Conservation (phyloP, 1,284 basidiomycete genomes). For the Schizophyllum amplum region DNA sequence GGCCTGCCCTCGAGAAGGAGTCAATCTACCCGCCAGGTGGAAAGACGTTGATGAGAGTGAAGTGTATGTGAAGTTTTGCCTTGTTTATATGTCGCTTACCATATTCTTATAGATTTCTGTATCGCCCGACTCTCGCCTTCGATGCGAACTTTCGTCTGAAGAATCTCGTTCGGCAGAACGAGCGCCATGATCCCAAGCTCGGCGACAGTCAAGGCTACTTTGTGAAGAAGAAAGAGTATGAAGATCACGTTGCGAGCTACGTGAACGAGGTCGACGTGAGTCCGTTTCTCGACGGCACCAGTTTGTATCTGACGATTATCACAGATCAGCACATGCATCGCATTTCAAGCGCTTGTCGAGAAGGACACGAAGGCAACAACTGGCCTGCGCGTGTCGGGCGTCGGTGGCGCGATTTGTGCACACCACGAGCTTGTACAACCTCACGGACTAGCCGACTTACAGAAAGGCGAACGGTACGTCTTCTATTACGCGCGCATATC, state of each 20-base stretch:
- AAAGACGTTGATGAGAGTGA: slow-evolving; percentile 1
- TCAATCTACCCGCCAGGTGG: slow-evolving; percentile 6
- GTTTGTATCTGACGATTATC: too few species aligned
- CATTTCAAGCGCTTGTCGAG: slow-evolving; percentile 10
- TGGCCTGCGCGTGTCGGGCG: slow-evolving; percentile 10
- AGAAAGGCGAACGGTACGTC: slow-evolving; percentile 14
- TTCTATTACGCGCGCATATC: too few species aligned
- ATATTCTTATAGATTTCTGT: slow-evolving; percentile 10
- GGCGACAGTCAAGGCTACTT: slow-evolving; percentile 20
- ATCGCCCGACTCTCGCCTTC: slow-evolving; percentile 10
- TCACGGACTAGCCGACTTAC: slow-evolving; percentile 11
- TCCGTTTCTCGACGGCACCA: too few species aligned
- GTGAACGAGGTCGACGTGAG: slow-evolving; percentile 10
- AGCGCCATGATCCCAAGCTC: slow-evolving; percentile 17
- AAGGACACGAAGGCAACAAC: slow-evolving; percentile 11
- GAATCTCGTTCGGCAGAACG: slow-evolving; percentile 3
- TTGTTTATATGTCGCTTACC: too few species aligned
- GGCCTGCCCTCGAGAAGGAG: slow-evolving; percentile 4
- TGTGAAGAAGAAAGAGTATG: too few species aligned
- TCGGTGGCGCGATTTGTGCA: too few species aligned
- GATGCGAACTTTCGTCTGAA: slow-evolving; percentile 16
- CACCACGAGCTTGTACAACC: slow-evolving; percentile 9
- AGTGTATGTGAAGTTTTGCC: too few species aligned
- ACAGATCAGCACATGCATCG: slow-evolving; percentile 11
- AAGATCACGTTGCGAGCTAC: slow-evolving; percentile 7